Evolutionary conservation across 805 yeast genomes (phyloP), one percentile per base, ranked within the genome.

Genomic region (Nakazawaea wickerhamii): DNA sequence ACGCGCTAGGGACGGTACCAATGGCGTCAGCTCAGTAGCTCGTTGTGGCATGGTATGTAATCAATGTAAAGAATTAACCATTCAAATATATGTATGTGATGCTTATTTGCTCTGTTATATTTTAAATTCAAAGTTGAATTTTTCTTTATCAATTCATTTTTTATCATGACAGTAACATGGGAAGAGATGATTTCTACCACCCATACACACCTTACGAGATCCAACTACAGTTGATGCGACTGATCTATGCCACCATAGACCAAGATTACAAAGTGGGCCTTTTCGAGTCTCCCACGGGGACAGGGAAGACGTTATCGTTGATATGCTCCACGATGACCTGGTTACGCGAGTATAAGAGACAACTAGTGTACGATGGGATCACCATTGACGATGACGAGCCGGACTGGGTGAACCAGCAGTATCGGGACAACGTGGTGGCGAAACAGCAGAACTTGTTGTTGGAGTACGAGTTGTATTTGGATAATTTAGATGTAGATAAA

Each of bases 201-300:
- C 98, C 98, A 1, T 90, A 70, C 56, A 55, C 60, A 36, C 97
- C 98, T 0, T 90, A 90, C 58, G 69, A 67, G 20, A 88, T 89
- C 48, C 98, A 90, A 57, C 33, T 72, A 18, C 74, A 81, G 46
- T 72, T 90, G 50, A 90, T 90, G 97, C 64, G 67, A 23, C 74
- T 80, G 17, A 70, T 91, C n/a, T 84, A 84, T 51, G 73, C 73
- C 19, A 71, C 85, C 1, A 66, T 90, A 4, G 66, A 69, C 9
- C 46, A 59, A 10, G 59, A 54, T 34, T 73, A 68, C 52, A 86
- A 84, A 55, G 67, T 90, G 2, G 95, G 95, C 0, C 68, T 90
- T 1, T 81, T 90, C 54, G 97, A 90, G 57, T 82, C 93, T 44
- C 98, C 98, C 0, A 90, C 98, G 0, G 98, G 98, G 5, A 86